Base-by-base conservation (phyloP, 768 basidiomycete species). In the Lentinula guzmanii region DNA sequence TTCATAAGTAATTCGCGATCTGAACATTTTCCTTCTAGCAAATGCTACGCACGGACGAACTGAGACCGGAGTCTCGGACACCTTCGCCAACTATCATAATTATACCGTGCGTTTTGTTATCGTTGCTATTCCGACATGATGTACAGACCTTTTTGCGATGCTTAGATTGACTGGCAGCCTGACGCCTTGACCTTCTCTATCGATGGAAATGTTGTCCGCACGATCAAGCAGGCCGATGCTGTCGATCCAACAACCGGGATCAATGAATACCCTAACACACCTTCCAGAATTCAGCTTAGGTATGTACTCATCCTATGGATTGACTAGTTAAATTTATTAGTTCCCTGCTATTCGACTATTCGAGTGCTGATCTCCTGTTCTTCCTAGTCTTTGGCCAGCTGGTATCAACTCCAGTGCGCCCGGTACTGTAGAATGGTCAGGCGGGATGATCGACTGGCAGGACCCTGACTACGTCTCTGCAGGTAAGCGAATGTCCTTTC, bases 201-300 rank as follows among this genome's bases (percentile, higher is more conserved):
- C 55, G 91, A 95, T 68, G 86, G 87, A 52, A 81, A 84, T 24
- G 77, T 77, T 28, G 88, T 91, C 5, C 87, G 90, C 53, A 89
- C 86, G 6, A 67, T 94, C 60, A 77, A 83, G 34, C 84, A 84
- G 64, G 70, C 80, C 2, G 86, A 90, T 65, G 79, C 80, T 9
- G 63, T 86, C 37, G 80, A 84, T 64, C 48, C 45, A 8, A 70
- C 74, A 42, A 78, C 77, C n/a, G 86, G 87, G 51, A 75, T 88
- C 48, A 75, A 72, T 61, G 74, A 85, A 60, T 94, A 86, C 72
- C 93, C 93, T 7, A 82, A 74, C 60, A 93, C 92, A 2, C 92
- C 93, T 3, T 82, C 90, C 35, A 85, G 90, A 46, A 80, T 95
- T 48, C 90, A 95, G 72, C 71, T 95, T 61, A 90, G 87, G 89